Evolutionary conservation across 2,329 filamentous ascomycete species (phyloP).

Genomic region (Uncinocarpus reesii): DNA sequence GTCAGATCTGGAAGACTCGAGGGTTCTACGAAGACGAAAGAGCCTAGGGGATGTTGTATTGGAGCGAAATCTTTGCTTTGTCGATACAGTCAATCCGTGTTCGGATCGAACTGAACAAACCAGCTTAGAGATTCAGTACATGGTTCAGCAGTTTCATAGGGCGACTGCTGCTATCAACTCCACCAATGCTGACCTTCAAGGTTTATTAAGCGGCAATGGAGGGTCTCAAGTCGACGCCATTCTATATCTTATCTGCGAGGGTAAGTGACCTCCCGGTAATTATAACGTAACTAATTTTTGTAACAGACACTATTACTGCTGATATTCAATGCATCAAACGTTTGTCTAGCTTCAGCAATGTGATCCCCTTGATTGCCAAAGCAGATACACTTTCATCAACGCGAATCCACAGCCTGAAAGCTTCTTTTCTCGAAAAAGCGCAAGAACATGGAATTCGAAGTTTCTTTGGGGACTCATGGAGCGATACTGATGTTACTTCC

Average conservation of each 20-base stretch:
- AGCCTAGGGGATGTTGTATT: conserved; percentile 67
- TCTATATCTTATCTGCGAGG: conserved; percentile 66
- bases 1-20: conserved; percentile 62
- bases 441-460: conserved; percentile 45
- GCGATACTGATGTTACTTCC: conserved; percentile 20
- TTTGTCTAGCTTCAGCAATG: conserved; percentile 64
- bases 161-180: conserved; percentile 53
- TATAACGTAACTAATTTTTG: conserved; percentile 13
- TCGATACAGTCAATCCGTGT: conserved; percentile 62
- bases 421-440: conserved; percentile 31
- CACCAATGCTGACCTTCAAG: conserved; percentile 62
- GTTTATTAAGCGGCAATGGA: conserved; percentile 68
- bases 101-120: conserved; percentile 46
- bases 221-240: conserved; percentile 76
- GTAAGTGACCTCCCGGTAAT: conserved; percentile 42
- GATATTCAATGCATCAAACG: conserved; percentile 64
- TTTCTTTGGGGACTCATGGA: conserved; percentile 40
- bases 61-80: conserved; percentile 86
- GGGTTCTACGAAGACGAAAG: conserved; percentile 51
- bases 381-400: conserved; percentile 57
- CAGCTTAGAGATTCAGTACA: conserved; percentile 56
- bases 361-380: conserved; percentile 72
- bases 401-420: conserved; percentile 51
- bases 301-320: conserved; percentile 45
- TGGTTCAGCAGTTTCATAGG: conserved; percentile 58